Percentiles rank a stretch among this genome's conserved stretches.
Conservation (phyloP, 495 filamentous ascomycete genomes). For the Tuber indicum region DNA sequence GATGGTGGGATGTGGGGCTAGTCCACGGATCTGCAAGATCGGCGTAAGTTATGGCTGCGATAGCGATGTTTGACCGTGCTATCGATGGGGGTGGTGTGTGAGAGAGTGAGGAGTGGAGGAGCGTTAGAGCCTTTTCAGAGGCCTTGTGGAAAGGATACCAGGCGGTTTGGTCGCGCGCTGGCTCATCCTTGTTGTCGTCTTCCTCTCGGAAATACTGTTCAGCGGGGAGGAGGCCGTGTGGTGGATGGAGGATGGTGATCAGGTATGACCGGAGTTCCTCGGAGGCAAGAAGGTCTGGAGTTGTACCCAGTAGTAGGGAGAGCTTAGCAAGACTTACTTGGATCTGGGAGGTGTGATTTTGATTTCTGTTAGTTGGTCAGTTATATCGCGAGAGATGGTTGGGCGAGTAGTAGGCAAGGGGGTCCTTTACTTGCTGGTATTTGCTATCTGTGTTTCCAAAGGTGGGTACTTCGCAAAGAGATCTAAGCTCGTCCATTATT, state of each 20-base stretch:
- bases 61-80: conserved; percentile 3
- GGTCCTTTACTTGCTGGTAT: conserved; percentile 17
- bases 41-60: conserved; percentile 17
- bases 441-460: neutral
- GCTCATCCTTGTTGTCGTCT: neutral
- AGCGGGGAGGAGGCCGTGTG: conserved; percentile 15
- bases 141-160: conserved; percentile 8
- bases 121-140: conserved; percentile 12
- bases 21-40: conserved; percentile 28
- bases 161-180: neutral
- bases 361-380: neutral
- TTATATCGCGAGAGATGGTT: neutral
- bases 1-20: conserved; percentile 4
- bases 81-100: neutral
- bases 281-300: neutral
- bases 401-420: neutral
- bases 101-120: conserved; percentile 9
- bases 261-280: conserved; percentile 7
- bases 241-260: conserved; percentile 9
- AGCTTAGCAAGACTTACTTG: neutral
- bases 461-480: conserved; percentile 7
- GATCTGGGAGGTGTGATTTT: neutral
- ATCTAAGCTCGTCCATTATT: conserved; percentile 16
- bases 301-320: neutral
- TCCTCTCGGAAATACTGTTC: conserved; percentile 25